Evolutionary conservation across 352 stramenopile species (phyloP).

Genomic region (Globisporangium emineosum): DNA sequence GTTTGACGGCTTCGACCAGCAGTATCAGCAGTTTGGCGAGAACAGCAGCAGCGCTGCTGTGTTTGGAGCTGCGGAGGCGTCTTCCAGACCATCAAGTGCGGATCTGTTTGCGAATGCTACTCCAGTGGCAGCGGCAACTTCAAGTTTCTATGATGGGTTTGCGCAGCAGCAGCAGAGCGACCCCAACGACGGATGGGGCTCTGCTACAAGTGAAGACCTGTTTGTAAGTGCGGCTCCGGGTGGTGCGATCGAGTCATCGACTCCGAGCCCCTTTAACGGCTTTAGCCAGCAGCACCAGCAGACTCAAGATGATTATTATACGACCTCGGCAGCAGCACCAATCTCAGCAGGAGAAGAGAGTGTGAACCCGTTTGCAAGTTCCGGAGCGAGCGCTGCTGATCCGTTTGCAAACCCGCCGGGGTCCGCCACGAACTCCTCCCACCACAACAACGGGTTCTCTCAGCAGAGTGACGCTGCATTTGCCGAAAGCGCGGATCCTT

Average conservation of each 20-base stretch:
- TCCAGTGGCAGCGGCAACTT: background rate
- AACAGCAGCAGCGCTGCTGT: background rate
- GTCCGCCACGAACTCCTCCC: background rate
- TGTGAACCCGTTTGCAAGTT: background rate
- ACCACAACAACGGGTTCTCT: conserved; percentile 1
- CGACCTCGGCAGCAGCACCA: background rate
- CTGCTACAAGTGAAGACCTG: background rate
- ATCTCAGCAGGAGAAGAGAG: background rate
- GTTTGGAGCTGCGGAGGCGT: background rate
- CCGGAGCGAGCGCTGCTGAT: background rate
- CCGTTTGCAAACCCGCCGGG: conserved; percentile 4
- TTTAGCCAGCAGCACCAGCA: conserved; percentile 7
- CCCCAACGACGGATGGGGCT: conserved; percentile 2
- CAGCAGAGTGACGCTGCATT: background rate
- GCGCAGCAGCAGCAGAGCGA: background rate
- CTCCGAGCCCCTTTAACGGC: conserved; percentile 2
- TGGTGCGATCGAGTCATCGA: background rate
- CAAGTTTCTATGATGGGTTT: conserved; percentile 12
- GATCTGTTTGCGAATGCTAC: conserved; percentile 13
- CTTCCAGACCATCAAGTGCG: background rate
- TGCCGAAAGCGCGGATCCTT: background rate
- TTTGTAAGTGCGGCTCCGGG: conserved; percentile 5
- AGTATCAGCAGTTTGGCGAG: background rate
- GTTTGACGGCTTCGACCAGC: conserved; percentile 12
- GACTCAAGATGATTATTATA: background rate